Evolutionary conservation across 495 filamentous ascomycete species (phyloP).

Genomic region (Diplogelasinospora grovesii): DNA sequence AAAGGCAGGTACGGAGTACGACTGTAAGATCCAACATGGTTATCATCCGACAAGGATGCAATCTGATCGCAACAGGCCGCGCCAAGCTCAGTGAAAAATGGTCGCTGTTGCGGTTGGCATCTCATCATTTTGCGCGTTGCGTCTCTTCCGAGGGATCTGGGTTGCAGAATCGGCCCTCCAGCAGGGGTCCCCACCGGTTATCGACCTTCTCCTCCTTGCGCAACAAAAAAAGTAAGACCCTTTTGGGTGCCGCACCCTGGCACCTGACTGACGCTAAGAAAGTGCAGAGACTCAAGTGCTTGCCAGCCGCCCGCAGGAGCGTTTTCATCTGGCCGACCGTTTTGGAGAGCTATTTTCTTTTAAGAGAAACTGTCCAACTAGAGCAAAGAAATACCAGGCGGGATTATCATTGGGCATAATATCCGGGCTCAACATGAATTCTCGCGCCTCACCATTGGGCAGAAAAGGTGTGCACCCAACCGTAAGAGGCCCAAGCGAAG

Average conservation of each 20-base stretch:
- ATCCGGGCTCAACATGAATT: constrained; percentile 28
- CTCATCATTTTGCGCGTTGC: too few relatives aligned
- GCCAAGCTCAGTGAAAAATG: constrained; percentile 1
- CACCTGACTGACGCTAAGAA: too few relatives aligned
- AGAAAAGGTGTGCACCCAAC: constrained; percentile 28
- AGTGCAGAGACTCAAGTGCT: too few relatives aligned
- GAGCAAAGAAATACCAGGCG: constrained; percentile 15
- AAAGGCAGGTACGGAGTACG: not conserved
- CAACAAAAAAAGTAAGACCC: too few relatives aligned
- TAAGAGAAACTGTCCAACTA: too few relatives aligned
- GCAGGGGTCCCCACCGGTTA: too few relatives aligned
- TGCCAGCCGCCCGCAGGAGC: too few relatives aligned
- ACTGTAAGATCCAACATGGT: constrained; percentile 1
- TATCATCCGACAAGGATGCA: too few relatives aligned
- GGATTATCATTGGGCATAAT: constrained; percentile 35
- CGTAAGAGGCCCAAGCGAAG: constrained; percentile 25
- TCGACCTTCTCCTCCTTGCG: too few relatives aligned
- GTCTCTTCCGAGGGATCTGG: constrained; percentile 13
- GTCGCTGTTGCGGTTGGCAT: not conserved
- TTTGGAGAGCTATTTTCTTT: too few relatives aligned
- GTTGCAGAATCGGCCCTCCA: constrained; percentile 1
- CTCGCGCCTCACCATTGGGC: constrained; percentile 34
- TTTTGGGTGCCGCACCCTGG: too few relatives aligned
- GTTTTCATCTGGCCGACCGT: too few relatives aligned
- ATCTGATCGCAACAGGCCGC: not conserved